phyloP scores from a whole-genome alignment of 2,329 filamentous ascomycete species.

The Tolypocladium inflatum region DNA sequence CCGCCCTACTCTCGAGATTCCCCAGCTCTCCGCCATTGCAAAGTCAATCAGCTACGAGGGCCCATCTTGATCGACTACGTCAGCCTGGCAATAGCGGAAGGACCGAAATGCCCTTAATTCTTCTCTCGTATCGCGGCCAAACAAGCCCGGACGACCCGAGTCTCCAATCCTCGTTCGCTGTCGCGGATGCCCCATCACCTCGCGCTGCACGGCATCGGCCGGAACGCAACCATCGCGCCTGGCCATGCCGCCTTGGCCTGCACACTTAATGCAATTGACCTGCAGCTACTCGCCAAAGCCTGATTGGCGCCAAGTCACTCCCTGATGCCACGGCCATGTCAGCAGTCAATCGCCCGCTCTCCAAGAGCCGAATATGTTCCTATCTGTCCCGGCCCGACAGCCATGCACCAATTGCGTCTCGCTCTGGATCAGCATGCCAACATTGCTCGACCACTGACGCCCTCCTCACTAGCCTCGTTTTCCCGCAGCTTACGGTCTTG shows the following conservation, averaged over 20 bases:
- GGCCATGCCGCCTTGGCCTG: background rate
- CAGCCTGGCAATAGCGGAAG: background rate
- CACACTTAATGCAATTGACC: background rate
- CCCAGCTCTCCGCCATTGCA: background rate
- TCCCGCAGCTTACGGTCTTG: background rate
- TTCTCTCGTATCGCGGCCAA: background rate
- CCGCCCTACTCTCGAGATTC: background rate
- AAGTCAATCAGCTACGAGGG: background rate
- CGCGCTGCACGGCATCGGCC: background rate
- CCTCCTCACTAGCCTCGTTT: background rate
- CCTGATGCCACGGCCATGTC: background rate
- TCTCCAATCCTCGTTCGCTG: background rate
- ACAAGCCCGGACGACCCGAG: background rate
- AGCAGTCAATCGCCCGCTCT: background rate
- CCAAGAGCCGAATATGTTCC: background rate
- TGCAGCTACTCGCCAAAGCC: constrained; percentile 1
- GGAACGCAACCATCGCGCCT: background rate
- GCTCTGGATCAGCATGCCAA: background rate
- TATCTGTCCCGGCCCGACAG: background rate
- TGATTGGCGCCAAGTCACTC: background rate
- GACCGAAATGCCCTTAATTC: background rate
- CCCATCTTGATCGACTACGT: background rate
- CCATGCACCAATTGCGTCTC: background rate
- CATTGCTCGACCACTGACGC: background rate
- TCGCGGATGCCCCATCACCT: background rate